These are phyloP conservation scores for Hanseniaspora guilliermondii DNA, from an alignment of 805 yeast genomes.

Conservation along the genomic window DNA sequence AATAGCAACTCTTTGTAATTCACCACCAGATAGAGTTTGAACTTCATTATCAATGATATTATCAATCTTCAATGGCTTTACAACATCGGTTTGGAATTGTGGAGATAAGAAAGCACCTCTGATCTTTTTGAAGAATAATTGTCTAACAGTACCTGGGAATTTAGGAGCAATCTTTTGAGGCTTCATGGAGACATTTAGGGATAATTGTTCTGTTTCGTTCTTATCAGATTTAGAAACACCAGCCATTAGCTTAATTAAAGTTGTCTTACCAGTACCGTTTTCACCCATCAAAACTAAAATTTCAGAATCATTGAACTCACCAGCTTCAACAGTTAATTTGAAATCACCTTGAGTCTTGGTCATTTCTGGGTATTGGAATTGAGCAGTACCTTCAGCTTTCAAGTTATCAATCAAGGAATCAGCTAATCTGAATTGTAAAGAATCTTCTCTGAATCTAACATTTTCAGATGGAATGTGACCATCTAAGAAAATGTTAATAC, in stretches of 20 bases:
- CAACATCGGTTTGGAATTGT: conserved; percentile 96
- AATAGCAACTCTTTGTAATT: conserved; percentile 97
- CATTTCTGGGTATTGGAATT: conserved; percentile 70
- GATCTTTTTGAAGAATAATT: conserved; percentile 90
- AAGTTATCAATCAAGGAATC: conserved; percentile 65
- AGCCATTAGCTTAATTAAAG: conserved; percentile 88
- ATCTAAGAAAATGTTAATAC: conserved; percentile 94
- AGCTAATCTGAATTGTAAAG: conserved; percentile 80
- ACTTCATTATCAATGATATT: conserved; percentile 96
- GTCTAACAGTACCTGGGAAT: conserved; percentile 97
- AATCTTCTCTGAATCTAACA: conserved; percentile 90
- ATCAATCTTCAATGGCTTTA: conserved; percentile 86
- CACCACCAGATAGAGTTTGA: conserved; percentile 97
- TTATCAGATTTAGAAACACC: conserved; percentile 85
- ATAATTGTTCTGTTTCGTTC: conserved; percentile 66
- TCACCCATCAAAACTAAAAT: conserved; percentile 99
- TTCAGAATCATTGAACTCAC: conserved; percentile 92
- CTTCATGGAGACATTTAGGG: conserved; percentile 88
- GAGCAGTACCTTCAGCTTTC: conserved; percentile 55
- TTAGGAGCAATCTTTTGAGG: conserved; percentile 99
- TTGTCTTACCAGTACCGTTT: conserved; percentile 98
- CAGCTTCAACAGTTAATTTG: conserved; percentile 65
- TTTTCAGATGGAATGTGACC: conserved; percentile 97
- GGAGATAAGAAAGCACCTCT: conserved; percentile 89
- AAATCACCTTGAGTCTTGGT: conserved; percentile 92